Conservation (phyloP, 768 basidiomycete genomes). For the Pisolithus orientalis region DNA sequence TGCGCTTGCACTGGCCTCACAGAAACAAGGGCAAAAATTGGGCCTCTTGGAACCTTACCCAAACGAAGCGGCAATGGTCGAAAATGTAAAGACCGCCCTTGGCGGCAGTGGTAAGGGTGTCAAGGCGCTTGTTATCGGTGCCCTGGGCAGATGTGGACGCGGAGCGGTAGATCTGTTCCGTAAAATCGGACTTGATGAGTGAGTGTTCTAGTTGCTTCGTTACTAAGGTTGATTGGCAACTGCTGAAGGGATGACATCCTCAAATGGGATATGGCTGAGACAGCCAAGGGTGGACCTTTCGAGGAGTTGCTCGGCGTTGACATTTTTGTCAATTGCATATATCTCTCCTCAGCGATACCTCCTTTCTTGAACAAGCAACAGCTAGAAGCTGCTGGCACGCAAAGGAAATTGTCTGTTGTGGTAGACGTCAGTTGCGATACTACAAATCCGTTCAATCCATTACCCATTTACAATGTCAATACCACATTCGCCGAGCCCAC, state of each 20-base stretch:
- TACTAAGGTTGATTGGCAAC: background rate
- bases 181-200: conserved; percentile 95
- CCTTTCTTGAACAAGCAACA: conserved; percentile 71
- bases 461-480: conserved; percentile 91
- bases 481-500: conserved; percentile 93
- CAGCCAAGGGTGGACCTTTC: conserved; percentile 95
- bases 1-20: conserved; percentile 71
- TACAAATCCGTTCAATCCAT: conserved; percentile 96
- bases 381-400: conserved; percentile 63
- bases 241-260: conserved; percentile 74
- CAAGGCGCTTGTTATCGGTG: conserved; percentile 91
- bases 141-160: conserved; percentile 88
- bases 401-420: conserved; percentile 68
- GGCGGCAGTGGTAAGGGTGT: conserved; percentile 66
- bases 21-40: conserved; percentile 52
- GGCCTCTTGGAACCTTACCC: conserved; percentile 72
- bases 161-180: conserved; percentile 94
- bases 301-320: conserved; percentile 93
- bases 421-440: conserved; percentile 99
- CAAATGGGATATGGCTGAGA: conserved; percentile 98
- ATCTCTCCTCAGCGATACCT: conserved; percentile 81
- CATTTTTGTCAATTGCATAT: conserved; percentile 99
- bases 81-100: conserved; percentile 57
- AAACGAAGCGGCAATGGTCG: conserved; percentile 82
- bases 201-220: conserved; percentile 25